Evolutionary conservation across 2,329 filamentous ascomycete genomes (phyloP).

Genomic region (Colletotrichum siamense): DNA sequence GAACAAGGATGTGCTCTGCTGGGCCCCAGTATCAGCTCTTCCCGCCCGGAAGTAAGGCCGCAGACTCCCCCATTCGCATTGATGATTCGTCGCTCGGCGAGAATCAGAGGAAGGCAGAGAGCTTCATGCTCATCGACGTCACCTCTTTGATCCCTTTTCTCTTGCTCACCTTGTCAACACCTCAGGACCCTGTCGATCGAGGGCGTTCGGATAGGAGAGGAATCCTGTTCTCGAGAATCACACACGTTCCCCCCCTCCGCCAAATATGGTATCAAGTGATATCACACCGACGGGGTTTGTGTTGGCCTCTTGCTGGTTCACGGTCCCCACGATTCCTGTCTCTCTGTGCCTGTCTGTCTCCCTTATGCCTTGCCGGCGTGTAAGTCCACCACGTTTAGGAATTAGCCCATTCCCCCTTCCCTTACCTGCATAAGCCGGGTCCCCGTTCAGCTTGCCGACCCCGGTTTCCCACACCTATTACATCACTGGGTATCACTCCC

Average conservation of each 20-base stretch:
- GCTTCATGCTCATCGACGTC: neutral
- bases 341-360: neutral
- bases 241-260: neutral
- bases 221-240: neutral
- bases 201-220: neutral
- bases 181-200: neutral
- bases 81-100: neutral
- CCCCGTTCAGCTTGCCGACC: neutral
- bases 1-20: neutral
- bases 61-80: neutral
- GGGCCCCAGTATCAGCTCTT: neutral
- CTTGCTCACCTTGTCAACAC: neutral
- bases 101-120: neutral
- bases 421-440: neutral
- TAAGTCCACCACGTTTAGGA: neutral
- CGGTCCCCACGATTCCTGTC: neutral
- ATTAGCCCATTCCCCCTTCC: neutral
- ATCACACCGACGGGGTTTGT: constrained; percentile 14
- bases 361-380: neutral
- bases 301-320: neutral
- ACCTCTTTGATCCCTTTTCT: neutral
- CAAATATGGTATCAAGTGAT: constrained; percentile 7
- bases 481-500: constrained; percentile 16
- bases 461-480: constrained; percentile 5
- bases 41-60: neutral